A percentile compares a stretch with the other conserved stretches of the same genome.
Conservation (phyloP, 345 rosid genomes). For the Aethionema arabicum region DNA sequence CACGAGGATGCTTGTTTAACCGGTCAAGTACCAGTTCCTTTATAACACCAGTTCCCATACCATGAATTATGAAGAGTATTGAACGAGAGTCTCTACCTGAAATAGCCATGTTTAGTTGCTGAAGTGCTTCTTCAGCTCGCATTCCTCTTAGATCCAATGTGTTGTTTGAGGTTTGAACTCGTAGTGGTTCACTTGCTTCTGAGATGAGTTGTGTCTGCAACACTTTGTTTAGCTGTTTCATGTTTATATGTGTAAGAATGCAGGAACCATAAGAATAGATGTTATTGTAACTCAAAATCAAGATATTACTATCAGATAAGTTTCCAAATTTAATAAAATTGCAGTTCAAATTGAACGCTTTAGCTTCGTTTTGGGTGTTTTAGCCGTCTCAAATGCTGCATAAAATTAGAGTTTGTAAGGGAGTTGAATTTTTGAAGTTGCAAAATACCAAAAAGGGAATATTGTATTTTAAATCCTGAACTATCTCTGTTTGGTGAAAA, state of each 20-base stretch:
- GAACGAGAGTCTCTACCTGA: slow-evolving; percentile 48
- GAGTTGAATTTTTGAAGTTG: too few species aligned
- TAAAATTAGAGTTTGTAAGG: background rate
- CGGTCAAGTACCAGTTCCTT: slow-evolving; percentile 64
- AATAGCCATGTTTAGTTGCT: slow-evolving; percentile 64
- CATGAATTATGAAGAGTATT: slow-evolving; percentile 70
- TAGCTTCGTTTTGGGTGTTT: background rate
- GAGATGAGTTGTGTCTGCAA: slow-evolving; percentile 27
- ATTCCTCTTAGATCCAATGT: slow-evolving; percentile 78
- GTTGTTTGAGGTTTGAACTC: slow-evolving; percentile 72
- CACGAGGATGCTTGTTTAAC: slow-evolving; percentile 56
- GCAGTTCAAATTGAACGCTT: background rate
- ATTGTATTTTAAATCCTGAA: too few species aligned
- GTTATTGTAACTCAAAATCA: slow-evolving; percentile 12
- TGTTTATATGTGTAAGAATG: slow-evolving; percentile 19
- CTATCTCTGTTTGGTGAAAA: too few species aligned
- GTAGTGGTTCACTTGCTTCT: slow-evolving; percentile 37
- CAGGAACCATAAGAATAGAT: slow-evolving; percentile 7
- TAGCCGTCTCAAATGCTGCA: background rate
- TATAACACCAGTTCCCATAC: slow-evolving; percentile 76
- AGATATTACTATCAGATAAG: background rate
- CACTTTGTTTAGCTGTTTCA: slow-evolving; percentile 44
- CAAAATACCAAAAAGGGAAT: too few species aligned
- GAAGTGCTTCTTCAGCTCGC: slow-evolving; percentile 76
- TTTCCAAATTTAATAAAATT: background rate